Conservation (phyloP, 2,329 filamentous ascomycete genomes). For the Botryosphaeria dothidea region DNA sequence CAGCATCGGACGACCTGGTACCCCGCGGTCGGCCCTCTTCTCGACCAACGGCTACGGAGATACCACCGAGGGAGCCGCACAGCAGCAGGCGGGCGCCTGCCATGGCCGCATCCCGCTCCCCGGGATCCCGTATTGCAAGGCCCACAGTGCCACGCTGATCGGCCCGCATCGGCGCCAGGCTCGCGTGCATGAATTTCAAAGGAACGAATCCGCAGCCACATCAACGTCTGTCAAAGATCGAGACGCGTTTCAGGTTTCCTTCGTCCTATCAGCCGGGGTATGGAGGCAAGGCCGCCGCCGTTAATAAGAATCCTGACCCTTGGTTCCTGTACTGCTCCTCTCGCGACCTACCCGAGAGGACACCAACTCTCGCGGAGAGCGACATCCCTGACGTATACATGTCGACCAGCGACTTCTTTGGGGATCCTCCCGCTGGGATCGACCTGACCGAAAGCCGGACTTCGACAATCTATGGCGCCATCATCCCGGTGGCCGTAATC, state of each 20-base stretch:
- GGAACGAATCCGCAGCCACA: not conserved
- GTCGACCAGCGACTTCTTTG: not conserved
- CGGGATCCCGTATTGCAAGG: not conserved
- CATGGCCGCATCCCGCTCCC: not conserved
- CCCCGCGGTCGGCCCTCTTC: not conserved
- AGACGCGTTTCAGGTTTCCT: not conserved
- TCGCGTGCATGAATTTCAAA: not conserved
- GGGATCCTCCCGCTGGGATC: not conserved
- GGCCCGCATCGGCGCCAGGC: not conserved
- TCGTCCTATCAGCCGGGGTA: not conserved
- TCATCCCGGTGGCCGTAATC: constrained; percentile 13
- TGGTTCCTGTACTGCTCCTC: not conserved
- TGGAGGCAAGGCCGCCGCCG: not conserved
- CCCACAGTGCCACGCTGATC: constrained; percentile 1
- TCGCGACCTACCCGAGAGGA: not conserved
- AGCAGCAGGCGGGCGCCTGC: not conserved
- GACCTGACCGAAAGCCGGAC: constrained; percentile 2
- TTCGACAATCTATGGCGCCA: constrained; percentile 3
- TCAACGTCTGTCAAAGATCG: not conserved
- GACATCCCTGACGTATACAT: not conserved
- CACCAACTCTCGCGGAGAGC: not conserved
- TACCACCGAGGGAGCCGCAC: not conserved
- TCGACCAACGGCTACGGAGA: not conserved
- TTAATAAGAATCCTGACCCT: not conserved
- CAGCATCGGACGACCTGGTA: not conserved